These are phyloP conservation scores for Ramichloridium luteum DNA, from an alignment of 2,329 filamentous ascomycete genomes.

Conservation along the genomic window DNA sequence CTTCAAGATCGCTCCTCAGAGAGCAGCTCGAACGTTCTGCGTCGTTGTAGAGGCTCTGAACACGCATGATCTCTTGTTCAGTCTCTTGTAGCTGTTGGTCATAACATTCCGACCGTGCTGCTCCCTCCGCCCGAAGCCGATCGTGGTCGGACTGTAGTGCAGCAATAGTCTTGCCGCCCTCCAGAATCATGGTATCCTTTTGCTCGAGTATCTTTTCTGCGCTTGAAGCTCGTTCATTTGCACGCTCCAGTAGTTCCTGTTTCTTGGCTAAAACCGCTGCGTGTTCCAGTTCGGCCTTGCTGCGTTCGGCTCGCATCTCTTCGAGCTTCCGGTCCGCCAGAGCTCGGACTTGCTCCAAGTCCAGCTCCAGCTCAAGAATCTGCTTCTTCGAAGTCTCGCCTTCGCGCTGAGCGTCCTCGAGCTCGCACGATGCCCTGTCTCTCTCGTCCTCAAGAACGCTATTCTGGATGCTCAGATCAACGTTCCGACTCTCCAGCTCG, in stretches of 20 bases:
- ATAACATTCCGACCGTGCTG: too few species aligned
- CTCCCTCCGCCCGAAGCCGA: too few species aligned
- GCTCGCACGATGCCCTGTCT: slow-evolving; percentile 25
- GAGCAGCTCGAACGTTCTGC: not conserved
- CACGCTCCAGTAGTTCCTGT: slow-evolving; percentile 33
- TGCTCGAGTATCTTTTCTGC: slow-evolving; percentile 9
- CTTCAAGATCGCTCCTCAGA: not conserved
- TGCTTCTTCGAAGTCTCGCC: slow-evolving; percentile 32
- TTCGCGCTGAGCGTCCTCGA: slow-evolving; percentile 28
- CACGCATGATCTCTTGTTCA: too few species aligned
- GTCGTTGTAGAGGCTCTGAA: too few species aligned
- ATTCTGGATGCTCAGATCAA: slow-evolving; percentile 26
- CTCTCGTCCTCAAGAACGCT: slow-evolving; percentile 31
- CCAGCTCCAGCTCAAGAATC: slow-evolving; percentile 27
- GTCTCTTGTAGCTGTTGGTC: too few species aligned
- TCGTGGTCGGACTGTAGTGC: too few species aligned
- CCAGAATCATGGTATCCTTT: too few species aligned
- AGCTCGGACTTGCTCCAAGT: slow-evolving; percentile 26
- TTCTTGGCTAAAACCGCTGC: slow-evolving; percentile 32
- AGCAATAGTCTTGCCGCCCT: too few species aligned
- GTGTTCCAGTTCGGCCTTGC: slow-evolving; percentile 34
- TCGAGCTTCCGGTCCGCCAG: slow-evolving; percentile 28
- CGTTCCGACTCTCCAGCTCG: slow-evolving; percentile 27
- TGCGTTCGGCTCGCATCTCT: slow-evolving; percentile 28
- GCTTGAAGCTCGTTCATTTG: slow-evolving; percentile 25